Conservation (phyloP, 2,329 filamentous ascomycete species). For the Plenodomus tracheiphilus region DNA sequence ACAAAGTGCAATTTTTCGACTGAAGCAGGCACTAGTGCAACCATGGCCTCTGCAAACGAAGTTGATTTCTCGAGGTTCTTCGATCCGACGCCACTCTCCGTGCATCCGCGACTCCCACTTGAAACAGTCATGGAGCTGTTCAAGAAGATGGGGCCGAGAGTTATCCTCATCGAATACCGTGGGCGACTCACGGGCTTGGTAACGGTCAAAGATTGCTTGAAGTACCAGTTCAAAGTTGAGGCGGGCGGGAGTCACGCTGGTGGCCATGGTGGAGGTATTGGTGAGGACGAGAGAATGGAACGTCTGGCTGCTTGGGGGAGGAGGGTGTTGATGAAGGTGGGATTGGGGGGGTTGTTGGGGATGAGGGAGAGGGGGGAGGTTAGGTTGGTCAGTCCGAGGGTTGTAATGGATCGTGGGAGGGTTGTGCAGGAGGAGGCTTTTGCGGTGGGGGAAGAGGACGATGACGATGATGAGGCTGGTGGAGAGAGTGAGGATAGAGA, state of each 20-base stretch:
- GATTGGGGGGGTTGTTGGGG: slow-evolving; percentile 23
- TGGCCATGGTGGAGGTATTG: background rate
- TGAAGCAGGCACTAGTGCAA: too few species aligned
- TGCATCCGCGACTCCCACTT: slow-evolving; percentile 85
- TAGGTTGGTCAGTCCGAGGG: slow-evolving; percentile 29
- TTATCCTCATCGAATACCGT: slow-evolving; percentile 89
- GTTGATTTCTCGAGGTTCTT: slow-evolving; percentile 87
- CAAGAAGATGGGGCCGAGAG: slow-evolving; percentile 93
- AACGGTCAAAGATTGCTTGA: slow-evolving; percentile 95
- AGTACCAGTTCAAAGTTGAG: slow-evolving; percentile 96
- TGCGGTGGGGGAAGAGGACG: slow-evolving; percentile 6
- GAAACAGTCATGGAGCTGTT: slow-evolving; percentile 99
- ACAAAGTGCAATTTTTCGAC: background rate
- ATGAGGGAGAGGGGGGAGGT: slow-evolving; percentile 26
- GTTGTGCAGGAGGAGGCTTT: slow-evolving; percentile 10
- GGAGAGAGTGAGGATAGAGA: slow-evolving; percentile 6
- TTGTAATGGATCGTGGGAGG: slow-evolving; percentile 1
- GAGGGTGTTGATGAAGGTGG: background rate
- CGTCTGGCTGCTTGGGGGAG: slow-evolving; percentile 26
- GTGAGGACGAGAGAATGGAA: slow-evolving; percentile 37
- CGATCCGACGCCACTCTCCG: slow-evolving; percentile 85
- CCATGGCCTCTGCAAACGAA: background rate
- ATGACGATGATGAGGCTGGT: slow-evolving; percentile 13
- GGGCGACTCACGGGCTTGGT: slow-evolving; percentile 83
- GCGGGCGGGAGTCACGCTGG: slow-evolving; percentile 67